Base-by-base conservation (phyloP, 352 stramenopile species). In the Pilasporangium apinafurcum region DNA sequence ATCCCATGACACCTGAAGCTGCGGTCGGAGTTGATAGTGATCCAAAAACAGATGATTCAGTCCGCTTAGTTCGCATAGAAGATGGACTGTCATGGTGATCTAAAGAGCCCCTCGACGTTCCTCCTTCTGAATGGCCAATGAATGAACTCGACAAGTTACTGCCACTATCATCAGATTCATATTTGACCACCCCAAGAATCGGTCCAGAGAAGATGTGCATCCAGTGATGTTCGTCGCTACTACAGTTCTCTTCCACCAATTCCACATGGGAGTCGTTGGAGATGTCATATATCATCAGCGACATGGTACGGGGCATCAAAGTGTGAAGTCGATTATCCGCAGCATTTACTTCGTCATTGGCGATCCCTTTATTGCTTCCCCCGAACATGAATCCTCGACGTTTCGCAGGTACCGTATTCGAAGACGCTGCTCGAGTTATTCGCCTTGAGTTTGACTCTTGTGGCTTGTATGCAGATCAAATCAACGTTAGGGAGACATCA, bases 371-470 rank as follows among this genome's bases (percentile, higher is more conserved):
- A 17, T 22, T 58, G 30, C 55, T 82, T 0, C 65, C 62, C 18
- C 73, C 73, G 44, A 89, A 89, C 64, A 82, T 83, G 54, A 89
- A 86, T 2, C 74, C 55, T 6, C 66, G 68, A 5, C 73, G 70
- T 9, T 68, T 63, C 18, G 56, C 68, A 12, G 59, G 62, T 2
- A 60, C 51, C 16, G 72, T 64, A 0, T 49, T 58, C 9, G 59
- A 67, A 9, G 67, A 76, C 12, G 67, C 49, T 0, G 51, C 47
- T 7, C 65, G 61, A 6, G 62, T 70, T 6, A 63, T 47, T 1
- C 65, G 63, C 20, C 65, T 59, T 20, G 50, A 71, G 24, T 48
- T 76, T 34, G 68, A 53, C 20, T 89, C 76, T 36, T 83, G 78
- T 13, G 73, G 70, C 76, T 89, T 31, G 14, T 28, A 33, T 29